Evolutionary conservation across 305 asterid genomes (phyloP).

Genomic region (Rubia peregrina): DNA sequence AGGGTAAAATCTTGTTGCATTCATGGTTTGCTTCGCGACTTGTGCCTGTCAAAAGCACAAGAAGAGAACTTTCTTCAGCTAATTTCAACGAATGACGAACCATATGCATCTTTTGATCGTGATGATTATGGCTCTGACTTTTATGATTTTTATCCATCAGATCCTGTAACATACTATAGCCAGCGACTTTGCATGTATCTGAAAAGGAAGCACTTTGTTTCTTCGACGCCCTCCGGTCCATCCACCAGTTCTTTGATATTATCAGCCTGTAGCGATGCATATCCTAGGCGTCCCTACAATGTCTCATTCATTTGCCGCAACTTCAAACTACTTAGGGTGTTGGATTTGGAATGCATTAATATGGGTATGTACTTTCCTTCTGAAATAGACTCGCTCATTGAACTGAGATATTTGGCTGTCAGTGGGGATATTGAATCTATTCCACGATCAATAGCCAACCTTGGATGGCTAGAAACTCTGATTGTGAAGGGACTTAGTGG

Average conservation of each 20-base stretch:
- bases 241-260: slow-evolving; percentile 5
- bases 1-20: slow-evolving; percentile 3
- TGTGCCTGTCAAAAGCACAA: slow-evolving; percentile 8
- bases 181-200: slow-evolving; percentile 3
- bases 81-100: neutral
- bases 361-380: neutral
- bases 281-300: slow-evolving; percentile 8
- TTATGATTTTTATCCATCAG: slow-evolving; percentile 1
- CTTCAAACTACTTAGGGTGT: slow-evolving; percentile 3
- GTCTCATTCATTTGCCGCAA: slow-evolving; percentile 2
- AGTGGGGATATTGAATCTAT: slow-evolving; percentile 8
- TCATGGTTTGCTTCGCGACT: slow-evolving; percentile 9
- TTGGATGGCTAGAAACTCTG: neutral
- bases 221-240: slow-evolving; percentile 4
- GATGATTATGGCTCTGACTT: slow-evolving; percentile 6
- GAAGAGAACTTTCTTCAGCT: slow-evolving; percentile 4
- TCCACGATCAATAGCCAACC: slow-evolving; percentile 4
- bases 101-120: neutral
- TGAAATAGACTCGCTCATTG: slow-evolving; percentile 2
- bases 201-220: slow-evolving; percentile 2
- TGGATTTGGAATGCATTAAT: slow-evolving; percentile 12
- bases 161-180: neutral
- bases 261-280: slow-evolving; percentile 2
- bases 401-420: slow-evolving; percentile 7
- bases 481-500: slow-evolving; percentile 6